Base-by-base conservation (phyloP, 768 basidiomycete genomes). In the Strobilomyces echinocephalus region DNA sequence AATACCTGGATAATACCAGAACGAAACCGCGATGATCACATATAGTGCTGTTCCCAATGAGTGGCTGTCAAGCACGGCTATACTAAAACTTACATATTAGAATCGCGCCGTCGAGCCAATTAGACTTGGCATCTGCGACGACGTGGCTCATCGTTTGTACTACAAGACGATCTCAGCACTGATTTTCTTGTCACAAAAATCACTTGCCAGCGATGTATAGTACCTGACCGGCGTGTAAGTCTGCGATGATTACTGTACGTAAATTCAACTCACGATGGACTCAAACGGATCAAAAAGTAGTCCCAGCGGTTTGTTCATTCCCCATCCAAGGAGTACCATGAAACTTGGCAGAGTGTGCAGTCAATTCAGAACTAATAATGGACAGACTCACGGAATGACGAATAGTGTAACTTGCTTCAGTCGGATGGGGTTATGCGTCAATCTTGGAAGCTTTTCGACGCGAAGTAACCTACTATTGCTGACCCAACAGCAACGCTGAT, bases 241-340 rank as follows among this genome's bases (percentile, higher is more conserved):
- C 33, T 36, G 24, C 16, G 38, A 28, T 1, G 15, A 28, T 7
- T 30, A 39, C 28, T 50, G 24, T 3, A 31, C 38, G 7, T 10
- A 21, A 35, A 28, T 11, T 31, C 5, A 65, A 46, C 76, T 60
- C 39, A 83, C 83, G 42, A 95, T 74, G 1, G 88, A 87, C 73
- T 95, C 89, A 65, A 88, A 94, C 2, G 91, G 88, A 67, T 95
- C 94, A 63, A 95, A 95, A 34, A 94, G 76, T 50, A 95, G 74
- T 15, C 84, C 84, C 49, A 89, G 65, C 10, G 89, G 88, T 63
- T 91, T 93, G 50, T 83, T 84, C 46, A 94, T 72, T 21, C 81
- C 80, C 93, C 92, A 97, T 5, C 77, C 91, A 8, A 95, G 74
- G 9, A 76, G 76, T 30, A 90, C 80, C 58, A 89, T 85, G 60